Evolutionary conservation across 371 early-diverging fungal species (phyloP).

Genomic region (Haplosporangium sp.): DNA sequence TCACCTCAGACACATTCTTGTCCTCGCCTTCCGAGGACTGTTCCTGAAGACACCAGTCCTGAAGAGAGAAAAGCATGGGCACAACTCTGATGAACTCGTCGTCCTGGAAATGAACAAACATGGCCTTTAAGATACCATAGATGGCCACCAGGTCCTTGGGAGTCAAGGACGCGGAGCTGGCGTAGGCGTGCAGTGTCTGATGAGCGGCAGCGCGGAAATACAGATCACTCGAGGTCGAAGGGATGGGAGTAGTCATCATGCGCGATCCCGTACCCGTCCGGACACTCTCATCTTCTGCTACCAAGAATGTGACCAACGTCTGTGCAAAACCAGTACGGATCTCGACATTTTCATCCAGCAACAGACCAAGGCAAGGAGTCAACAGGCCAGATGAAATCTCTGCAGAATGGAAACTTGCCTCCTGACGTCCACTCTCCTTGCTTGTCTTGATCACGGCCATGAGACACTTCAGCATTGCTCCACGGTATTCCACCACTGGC

Average conservation of each 20-base stretch:
- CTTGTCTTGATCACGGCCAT: slow-evolving; percentile 53
- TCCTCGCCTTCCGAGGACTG: background rate
- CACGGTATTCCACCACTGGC: slow-evolving; percentile 59
- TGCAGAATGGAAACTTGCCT: slow-evolving; percentile 27
- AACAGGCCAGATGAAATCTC: slow-evolving; percentile 55
- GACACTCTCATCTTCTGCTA: slow-evolving; percentile 31
- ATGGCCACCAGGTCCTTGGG: slow-evolving; percentile 71
- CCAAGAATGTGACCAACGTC: slow-evolving; percentile 52
- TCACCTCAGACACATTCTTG: slow-evolving; percentile 24
- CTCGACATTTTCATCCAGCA: slow-evolving; percentile 58
- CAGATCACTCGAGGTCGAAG: slow-evolving; percentile 56
- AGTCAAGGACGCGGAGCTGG: slow-evolving; percentile 56
- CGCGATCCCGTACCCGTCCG: slow-evolving; percentile 19
- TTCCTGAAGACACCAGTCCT: slow-evolving; percentile 56
- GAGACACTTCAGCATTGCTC: slow-evolving; percentile 59
- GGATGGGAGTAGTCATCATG: slow-evolving; percentile 9
- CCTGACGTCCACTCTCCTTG: slow-evolving; percentile 41
- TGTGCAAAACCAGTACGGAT: slow-evolving; percentile 53
- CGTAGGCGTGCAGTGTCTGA: slow-evolving; percentile 68
- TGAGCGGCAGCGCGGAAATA: slow-evolving; percentile 66
- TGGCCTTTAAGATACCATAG: slow-evolving; percentile 61
- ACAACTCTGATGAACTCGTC: slow-evolving; percentile 72
- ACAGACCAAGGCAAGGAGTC: slow-evolving; percentile 60
- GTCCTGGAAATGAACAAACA: slow-evolving; percentile 66
- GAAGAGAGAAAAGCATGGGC: slow-evolving; percentile 74